Conservation (phyloP, 345 rosid genomes). For the Bruguiera parviflora region DNA sequence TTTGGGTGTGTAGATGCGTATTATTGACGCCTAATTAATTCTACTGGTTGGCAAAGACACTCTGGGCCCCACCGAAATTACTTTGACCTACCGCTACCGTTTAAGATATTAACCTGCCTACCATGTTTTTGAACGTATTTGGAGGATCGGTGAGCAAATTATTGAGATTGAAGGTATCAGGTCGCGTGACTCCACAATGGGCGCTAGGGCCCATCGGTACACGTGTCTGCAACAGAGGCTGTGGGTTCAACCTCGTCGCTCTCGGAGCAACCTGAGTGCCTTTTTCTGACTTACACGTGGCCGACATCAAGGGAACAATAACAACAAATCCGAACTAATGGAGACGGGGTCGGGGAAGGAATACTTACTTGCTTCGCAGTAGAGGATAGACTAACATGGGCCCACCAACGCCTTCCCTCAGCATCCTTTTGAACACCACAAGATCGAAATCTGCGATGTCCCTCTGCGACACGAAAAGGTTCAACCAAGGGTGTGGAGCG, state of each 20-base stretch:
- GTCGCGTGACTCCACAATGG: no score
- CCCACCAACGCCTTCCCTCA: slow-evolving; percentile 77
- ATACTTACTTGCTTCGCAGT: slow-evolving; percentile 69
- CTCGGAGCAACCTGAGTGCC: slow-evolving; percentile 11
- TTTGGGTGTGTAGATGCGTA: no score
- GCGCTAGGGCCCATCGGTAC: not conserved
- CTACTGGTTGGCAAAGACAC: no score
- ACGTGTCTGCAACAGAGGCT: slow-evolving; percentile 7
- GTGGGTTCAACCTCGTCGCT: slow-evolving; percentile 27
- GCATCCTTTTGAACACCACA: slow-evolving; percentile 52
- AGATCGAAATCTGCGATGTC: slow-evolving; percentile 65
- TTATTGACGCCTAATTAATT: no score
- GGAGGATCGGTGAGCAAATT: not conserved
- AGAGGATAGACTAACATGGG: slow-evolving; percentile 91
- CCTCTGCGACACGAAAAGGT: slow-evolving; percentile 60
- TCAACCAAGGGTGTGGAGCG: slow-evolving; percentile 94
- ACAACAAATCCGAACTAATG: slow-evolving; percentile 8
- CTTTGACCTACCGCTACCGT: slow-evolving; percentile 10
- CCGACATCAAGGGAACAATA: slow-evolving; percentile 20
- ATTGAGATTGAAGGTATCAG: slow-evolving; percentile 1
- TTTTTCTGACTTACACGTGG: slow-evolving; percentile 25
- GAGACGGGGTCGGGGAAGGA: not conserved
- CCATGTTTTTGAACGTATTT: not conserved
- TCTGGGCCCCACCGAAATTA: no score
- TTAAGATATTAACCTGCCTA: slow-evolving; percentile 18